Evolutionary conservation across 2,329 filamentous ascomycete species (phyloP).

Genomic region (Fusarium continuum): DNA sequence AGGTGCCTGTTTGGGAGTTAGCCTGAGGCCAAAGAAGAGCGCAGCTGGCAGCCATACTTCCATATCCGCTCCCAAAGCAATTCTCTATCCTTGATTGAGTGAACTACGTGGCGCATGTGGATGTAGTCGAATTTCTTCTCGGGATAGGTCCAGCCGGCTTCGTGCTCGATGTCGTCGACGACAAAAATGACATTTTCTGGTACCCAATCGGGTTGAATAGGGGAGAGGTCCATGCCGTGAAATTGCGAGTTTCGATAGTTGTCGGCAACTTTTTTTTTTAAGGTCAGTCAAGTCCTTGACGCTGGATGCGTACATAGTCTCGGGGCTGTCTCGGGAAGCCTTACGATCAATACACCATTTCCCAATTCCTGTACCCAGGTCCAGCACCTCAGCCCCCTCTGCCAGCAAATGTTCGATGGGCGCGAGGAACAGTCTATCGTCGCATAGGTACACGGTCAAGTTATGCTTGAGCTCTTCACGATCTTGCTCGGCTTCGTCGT

Average conservation of each 20-base stretch:
- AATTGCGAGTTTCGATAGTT: slow-evolving; percentile 55
- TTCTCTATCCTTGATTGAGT: slow-evolving; percentile 55
- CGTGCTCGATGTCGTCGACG: slow-evolving; percentile 62
- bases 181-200: slow-evolving; percentile 62
- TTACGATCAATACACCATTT: slow-evolving; percentile 61
- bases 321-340: slow-evolving; percentile 34
- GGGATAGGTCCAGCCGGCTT: slow-evolving; percentile 59
- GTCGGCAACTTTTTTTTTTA: slow-evolving; percentile 59
- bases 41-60: slow-evolving; percentile 46
- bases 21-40: not conserved
- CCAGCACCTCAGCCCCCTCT: slow-evolving; percentile 55
- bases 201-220: slow-evolving; percentile 62
- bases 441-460: slow-evolving; percentile 52
- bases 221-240: slow-evolving; percentile 61
- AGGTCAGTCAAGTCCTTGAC: slow-evolving; percentile 34
- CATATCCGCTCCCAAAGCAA: slow-evolving; percentile 55
- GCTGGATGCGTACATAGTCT: no score
- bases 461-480: slow-evolving; percentile 55
- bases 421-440: slow-evolving; percentile 54
- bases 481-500: slow-evolving; percentile 55
- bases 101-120: slow-evolving; percentile 58
- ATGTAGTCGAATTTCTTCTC: slow-evolving; percentile 59
- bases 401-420: slow-evolving; percentile 53
- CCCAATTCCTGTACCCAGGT: slow-evolving; percentile 62
- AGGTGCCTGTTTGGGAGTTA: slow-evolving; percentile 52